Percentiles rank a stretch among this genome's conserved stretches.
These are phyloP conservation scores for Heracleum sosnowskyi DNA, from an alignment of 129 eudicot genomes.

Conservation along the genomic window DNA sequence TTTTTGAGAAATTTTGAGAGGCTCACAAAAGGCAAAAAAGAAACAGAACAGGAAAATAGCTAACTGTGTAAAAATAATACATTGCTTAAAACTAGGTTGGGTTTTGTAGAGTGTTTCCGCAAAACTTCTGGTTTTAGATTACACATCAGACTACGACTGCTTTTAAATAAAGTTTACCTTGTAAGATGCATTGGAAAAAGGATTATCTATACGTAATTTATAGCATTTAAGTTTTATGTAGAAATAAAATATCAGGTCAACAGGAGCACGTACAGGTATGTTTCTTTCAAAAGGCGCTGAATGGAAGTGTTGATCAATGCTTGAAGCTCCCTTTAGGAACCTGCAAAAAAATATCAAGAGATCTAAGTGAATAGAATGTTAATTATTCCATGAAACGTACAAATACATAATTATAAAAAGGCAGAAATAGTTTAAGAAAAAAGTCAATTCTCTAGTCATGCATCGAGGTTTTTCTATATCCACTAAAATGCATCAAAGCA, in stretches of 20 bases:
- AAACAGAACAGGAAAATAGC: no score
- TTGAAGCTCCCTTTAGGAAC: constrained; percentile 86
- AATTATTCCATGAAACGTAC: neutral
- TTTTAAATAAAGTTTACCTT: neutral
- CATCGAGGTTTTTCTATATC: neutral
- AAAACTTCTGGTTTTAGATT: no score
- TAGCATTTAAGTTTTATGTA: neutral
- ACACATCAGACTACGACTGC: no score
- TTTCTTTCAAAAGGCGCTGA: constrained; percentile 77
- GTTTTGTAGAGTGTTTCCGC: no score
- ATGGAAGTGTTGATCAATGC: constrained; percentile 82
- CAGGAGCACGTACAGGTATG: constrained; percentile 55
- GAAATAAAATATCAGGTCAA: neutral
- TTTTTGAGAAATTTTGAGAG: no score
- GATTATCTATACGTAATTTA: neutral
- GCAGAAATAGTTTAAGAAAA: neutral
- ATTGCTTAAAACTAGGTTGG: no score
- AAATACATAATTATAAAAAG: neutral
- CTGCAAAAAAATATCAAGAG: constrained; percentile 22
- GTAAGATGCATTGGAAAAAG: neutral
- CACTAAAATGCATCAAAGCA: neutral
- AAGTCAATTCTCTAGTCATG: neutral
- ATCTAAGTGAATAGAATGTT: neutral
- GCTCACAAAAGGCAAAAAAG: no score
- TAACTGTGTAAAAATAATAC: no score